Evolutionary conservation across 129 eudicot species (phyloP).

Genomic region (Tanacetum coccineum): DNA sequence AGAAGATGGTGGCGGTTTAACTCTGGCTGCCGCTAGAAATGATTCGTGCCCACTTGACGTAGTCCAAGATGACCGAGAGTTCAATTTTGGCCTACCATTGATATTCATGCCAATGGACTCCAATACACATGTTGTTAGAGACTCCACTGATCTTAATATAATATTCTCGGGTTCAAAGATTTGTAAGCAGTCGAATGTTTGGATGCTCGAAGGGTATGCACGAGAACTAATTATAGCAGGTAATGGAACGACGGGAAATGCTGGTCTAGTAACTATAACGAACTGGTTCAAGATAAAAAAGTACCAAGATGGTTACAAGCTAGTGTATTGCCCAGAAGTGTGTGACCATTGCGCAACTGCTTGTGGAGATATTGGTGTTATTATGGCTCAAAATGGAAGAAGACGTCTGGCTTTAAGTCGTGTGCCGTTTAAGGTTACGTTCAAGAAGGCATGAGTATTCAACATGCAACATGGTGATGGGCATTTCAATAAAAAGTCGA

Average conservation of each 20-base stretch:
- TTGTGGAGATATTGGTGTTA: conserved; percentile 37
- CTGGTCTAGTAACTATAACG: conserved; percentile 32
- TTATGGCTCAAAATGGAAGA: conserved; percentile 26
- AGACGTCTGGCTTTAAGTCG: conserved; percentile 28
- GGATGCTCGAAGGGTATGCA: conserved; percentile 34
- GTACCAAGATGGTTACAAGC: conserved; percentile 35
- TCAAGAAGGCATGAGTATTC: conserved; percentile 24
- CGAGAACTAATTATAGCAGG: conserved; percentile 20
- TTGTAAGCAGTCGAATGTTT: conserved; percentile 34
- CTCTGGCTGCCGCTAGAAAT: conserved; percentile 28
- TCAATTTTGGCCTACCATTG: conserved; percentile 31
- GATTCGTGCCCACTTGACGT: conserved; percentile 39
- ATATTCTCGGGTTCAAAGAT: conserved; percentile 22
- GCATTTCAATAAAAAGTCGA: no score
- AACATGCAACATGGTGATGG: no score
- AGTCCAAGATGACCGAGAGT: conserved; percentile 35
- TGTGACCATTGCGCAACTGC: conserved; percentile 29
- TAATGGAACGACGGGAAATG: neutral
- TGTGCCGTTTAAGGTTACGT: conserved; percentile 30
- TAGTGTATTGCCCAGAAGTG: conserved; percentile 39
- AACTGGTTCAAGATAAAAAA: conserved; percentile 21
- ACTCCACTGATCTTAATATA: conserved; percentile 40
- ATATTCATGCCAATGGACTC: conserved; percentile 33
- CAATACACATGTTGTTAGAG: conserved; percentile 33
- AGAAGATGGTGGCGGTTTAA: conserved; percentile 51